Conservation (phyloP, 306 rosid genomes). For the Cucurbita maxima region DNA sequence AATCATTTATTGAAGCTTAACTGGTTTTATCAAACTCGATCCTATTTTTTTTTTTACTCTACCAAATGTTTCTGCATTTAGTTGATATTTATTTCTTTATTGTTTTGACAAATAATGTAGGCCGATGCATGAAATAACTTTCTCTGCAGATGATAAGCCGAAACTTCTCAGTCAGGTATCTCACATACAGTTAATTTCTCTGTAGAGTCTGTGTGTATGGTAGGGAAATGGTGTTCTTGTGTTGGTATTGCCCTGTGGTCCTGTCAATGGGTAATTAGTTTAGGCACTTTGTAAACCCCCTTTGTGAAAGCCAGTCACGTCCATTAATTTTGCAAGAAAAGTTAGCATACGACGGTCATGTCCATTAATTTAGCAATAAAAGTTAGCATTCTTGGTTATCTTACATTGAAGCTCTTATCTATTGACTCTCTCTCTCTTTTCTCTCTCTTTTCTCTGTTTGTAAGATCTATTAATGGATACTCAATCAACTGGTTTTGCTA, state of each 20-base stretch:
- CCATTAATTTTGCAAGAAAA: neutral
- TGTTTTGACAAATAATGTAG: constrained; percentile 40
- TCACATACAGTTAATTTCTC: neutral
- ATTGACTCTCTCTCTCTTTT: too few species aligned
- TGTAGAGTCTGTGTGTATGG: neutral
- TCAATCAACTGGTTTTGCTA: neutral
- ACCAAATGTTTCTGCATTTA: neutral
- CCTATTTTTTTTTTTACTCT: neutral
- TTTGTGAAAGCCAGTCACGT: neutral
- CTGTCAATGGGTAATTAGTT: neutral
- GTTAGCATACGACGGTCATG: neutral
- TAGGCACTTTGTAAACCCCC: neutral
- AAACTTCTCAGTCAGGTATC: constrained; percentile 95
- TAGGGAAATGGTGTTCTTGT: neutral
- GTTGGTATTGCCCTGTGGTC: neutral
- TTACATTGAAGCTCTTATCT: neutral
- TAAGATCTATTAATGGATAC: neutral
- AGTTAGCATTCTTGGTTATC: neutral
- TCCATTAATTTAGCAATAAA: neutral
- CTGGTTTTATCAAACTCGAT: neutral
- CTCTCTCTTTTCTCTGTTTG: too few species aligned
- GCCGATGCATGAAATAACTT: constrained; percentile 98
- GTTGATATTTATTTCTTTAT: constrained; percentile 4
- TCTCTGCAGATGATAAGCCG: constrained; percentile 92
- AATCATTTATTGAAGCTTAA: neutral